Evolutionary conservation across 2,329 filamentous ascomycete genomes (phyloP).

Genomic region (Cytospora piceicola): DNA sequence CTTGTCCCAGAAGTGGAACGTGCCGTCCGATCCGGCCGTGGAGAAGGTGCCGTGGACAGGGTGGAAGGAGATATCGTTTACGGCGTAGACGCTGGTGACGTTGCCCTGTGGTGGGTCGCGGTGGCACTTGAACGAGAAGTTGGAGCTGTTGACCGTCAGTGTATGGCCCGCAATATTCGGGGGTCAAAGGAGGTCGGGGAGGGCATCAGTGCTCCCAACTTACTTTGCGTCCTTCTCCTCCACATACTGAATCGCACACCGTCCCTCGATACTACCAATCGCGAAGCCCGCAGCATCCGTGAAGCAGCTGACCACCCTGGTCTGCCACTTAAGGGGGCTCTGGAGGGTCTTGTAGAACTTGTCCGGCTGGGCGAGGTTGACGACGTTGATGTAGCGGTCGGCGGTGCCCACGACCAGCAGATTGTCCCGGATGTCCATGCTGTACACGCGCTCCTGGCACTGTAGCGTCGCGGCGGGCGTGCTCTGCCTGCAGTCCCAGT

Average conservation of each 20-base stretch:
- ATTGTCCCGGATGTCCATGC: conserved; percentile 87
- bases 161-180: not conserved
- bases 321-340: conserved; percentile 98
- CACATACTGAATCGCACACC: conserved; percentile 97
- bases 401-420: conserved; percentile 91
- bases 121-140: conserved; percentile 99
- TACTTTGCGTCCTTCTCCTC: conserved; percentile 89
- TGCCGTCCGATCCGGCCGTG: conserved; percentile 92
- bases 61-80: conserved; percentile 98
- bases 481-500: conserved; percentile 77
- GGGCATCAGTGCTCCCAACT: conserved; percentile 34
- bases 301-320: conserved; percentile 92
- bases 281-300: conserved; percentile 89
- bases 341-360: conserved; percentile 97
- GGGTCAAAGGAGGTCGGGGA: not conserved
- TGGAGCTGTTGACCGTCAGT: conserved; percentile 58
- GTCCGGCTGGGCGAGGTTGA: conserved; percentile 81
- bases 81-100: conserved; percentile 85
- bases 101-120: conserved; percentile 78
- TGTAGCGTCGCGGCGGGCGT: conserved; percentile 67
- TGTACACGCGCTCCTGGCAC: conserved; percentile 81
- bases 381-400: conserved; percentile 93
- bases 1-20: conserved; percentile 97
- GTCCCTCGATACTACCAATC: conserved; percentile 93
- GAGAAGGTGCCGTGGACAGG: conserved; percentile 97